Evolutionary conservation across 441 rosid genomes (phyloP).

Genomic region (Geranium incanum): DNA sequence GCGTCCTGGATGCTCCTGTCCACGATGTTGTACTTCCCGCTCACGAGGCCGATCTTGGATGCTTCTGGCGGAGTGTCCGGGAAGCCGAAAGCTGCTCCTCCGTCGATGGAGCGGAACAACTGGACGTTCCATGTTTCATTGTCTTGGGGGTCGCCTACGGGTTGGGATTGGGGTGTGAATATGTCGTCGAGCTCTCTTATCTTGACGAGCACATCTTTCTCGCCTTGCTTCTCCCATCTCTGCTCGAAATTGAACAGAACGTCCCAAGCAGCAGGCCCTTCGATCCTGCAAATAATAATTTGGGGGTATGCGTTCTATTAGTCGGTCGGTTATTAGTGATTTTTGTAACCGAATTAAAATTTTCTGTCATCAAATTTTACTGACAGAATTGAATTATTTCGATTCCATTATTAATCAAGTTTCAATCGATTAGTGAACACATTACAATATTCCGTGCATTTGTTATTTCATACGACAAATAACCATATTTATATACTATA

Average conservation of each 20-base stretch:
- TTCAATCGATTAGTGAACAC: too few relatives aligned
- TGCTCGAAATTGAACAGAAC: slow-evolving; percentile 36
- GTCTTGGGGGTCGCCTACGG: slow-evolving; percentile 18
- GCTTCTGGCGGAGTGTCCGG: slow-evolving; percentile 21
- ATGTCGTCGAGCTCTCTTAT: slow-evolving; percentile 16
- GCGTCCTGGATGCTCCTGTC: slow-evolving; percentile 37
- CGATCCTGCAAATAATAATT: slow-evolving; percentile 4
- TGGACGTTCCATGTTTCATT: slow-evolving; percentile 33
- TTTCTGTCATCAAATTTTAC: too few relatives aligned
- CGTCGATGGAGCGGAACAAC: slow-evolving; percentile 31
- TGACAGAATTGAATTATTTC: too few relatives aligned
- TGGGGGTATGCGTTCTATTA: too few relatives aligned
- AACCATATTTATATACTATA: too few relatives aligned
- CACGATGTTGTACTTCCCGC: slow-evolving; percentile 23
- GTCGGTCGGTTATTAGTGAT: too few relatives aligned
- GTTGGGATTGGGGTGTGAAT: slow-evolving; percentile 21
- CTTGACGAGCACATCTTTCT: slow-evolving; percentile 18
- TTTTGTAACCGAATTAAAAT: too few relatives aligned
- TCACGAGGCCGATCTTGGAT: slow-evolving; percentile 21
- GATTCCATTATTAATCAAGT: too few relatives aligned
- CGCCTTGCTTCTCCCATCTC: slow-evolving; percentile 34
- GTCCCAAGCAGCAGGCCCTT: slow-evolving; percentile 32
- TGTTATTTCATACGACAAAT: too few relatives aligned
- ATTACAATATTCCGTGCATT: too few relatives aligned
- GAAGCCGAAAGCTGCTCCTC: slow-evolving; percentile 29